phyloP scores from a whole-genome alignment of 371 early-diverging fungal species.

The Ecytonucleospora hepatopenaei region DNA sequence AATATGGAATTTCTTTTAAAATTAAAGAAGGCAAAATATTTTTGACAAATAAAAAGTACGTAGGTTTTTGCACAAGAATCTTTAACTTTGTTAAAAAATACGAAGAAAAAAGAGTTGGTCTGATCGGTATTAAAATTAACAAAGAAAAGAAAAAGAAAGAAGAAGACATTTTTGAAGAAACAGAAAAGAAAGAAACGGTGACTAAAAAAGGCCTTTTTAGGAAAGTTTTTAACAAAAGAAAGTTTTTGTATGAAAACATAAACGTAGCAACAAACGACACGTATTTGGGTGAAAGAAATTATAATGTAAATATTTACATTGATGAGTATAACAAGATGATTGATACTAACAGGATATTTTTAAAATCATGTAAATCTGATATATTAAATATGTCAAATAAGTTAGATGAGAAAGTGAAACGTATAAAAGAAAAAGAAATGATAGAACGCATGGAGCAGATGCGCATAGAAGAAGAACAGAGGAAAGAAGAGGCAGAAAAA shows the following conservation, averaged over 20 bases:
- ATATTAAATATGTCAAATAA: too few relatives aligned
- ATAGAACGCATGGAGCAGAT: too few relatives aligned
- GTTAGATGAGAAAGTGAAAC: too few relatives aligned
- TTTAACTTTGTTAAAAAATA: constrained; percentile 28
- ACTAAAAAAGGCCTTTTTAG: neutral
- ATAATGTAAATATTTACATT: too few relatives aligned
- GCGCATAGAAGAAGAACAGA: too few relatives aligned
- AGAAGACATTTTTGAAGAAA: neutral
- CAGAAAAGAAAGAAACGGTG: neutral
- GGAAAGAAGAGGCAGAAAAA: too few relatives aligned
- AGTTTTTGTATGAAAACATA: neutral
- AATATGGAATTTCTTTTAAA: constrained; percentile 21
- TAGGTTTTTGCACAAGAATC: constrained; percentile 15
- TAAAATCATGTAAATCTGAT: too few relatives aligned
- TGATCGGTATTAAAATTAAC: neutral
- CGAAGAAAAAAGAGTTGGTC: neutral
- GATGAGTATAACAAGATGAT: too few relatives aligned
- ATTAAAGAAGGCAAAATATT: neutral
- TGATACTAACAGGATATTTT: too few relatives aligned
- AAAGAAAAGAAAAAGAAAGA: neutral
- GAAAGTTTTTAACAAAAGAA: neutral
- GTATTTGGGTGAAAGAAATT: too few relatives aligned
- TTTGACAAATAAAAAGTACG: constrained; percentile 10
- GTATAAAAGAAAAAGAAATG: too few relatives aligned
- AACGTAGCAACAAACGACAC: neutral